phyloP scores from a whole-genome alignment of 129 eudicot genomes.

The Pseudognaphalium luteoalbum region DNA sequence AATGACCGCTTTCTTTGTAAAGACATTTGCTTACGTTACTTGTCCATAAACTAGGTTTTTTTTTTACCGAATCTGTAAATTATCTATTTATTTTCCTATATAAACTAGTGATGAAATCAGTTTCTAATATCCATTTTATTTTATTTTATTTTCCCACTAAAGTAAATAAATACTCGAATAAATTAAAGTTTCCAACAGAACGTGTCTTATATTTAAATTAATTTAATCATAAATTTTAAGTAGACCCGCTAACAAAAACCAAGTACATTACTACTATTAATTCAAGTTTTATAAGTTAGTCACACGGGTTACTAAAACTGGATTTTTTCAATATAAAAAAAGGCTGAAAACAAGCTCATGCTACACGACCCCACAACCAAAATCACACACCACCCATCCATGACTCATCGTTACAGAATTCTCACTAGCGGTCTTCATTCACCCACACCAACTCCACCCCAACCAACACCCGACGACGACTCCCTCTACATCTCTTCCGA shows the following conservation, averaged over 20 bases:
- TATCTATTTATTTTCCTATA: too few species aligned
- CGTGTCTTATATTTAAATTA: too few species aligned
- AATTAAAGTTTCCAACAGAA: too few species aligned
- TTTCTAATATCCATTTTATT: too few species aligned
- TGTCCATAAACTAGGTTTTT: background rate
- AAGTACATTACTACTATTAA: too few species aligned
- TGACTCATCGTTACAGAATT: slow-evolving; percentile 18
- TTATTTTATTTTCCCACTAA: too few species aligned
- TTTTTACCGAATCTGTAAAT: too few species aligned
- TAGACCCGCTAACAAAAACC: too few species aligned
- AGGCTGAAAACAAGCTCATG: slow-evolving; percentile 9
- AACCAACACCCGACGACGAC: slow-evolving; percentile 25
- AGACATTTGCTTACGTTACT: background rate
- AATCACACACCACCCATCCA: slow-evolving; percentile 17
- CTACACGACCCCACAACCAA: slow-evolving; percentile 27
- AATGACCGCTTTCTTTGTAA: background rate
- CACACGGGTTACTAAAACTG: background rate
- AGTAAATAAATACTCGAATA: too few species aligned
- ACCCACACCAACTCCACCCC: slow-evolving; percentile 19
- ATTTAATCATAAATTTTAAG: too few species aligned
- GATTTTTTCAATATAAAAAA: slow-evolving; percentile 12
- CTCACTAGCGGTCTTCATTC: slow-evolving; percentile 19
- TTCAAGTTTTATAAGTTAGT: too few species aligned
- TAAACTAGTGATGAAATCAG: too few species aligned
- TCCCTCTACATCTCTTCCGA: slow-evolving; percentile 39